These are phyloP conservation scores for Sisymbrium altissimum DNA, from an alignment of 345 rosid species.

Conservation along the genomic window DNA sequence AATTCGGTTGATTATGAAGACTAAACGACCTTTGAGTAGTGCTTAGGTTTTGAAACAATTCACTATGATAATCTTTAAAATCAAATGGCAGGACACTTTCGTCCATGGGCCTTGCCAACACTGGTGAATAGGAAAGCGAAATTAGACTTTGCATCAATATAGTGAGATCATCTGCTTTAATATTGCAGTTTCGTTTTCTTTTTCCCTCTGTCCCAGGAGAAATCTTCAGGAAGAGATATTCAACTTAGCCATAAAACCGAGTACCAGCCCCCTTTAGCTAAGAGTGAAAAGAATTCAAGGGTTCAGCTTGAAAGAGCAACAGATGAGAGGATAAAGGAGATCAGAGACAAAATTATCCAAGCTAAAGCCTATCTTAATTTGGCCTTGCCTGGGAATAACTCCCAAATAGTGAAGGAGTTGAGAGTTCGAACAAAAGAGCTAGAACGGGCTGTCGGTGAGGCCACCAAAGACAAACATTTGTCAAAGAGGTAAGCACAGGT, in stretches of 20 bases:
- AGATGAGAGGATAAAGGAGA: conserved; percentile 64
- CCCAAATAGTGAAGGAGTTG: conserved; percentile 76
- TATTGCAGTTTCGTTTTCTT: neutral
- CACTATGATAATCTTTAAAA: neutral
- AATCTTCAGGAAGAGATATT: conserved; percentile 22
- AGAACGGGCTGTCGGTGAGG: conserved; percentile 60
- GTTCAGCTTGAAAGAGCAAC: conserved; percentile 22
- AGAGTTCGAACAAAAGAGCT: conserved; percentile 68
- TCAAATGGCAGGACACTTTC: neutral
- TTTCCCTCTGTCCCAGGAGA: conserved; percentile 42
- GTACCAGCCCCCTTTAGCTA: conserved; percentile 28
- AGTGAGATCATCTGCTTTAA: neutral
- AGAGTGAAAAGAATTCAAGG: conserved; percentile 43
- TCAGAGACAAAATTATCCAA: conserved; percentile 78
- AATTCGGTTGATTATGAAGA: neutral
- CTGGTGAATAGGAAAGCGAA: neutral
- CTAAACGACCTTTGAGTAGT: neutral
- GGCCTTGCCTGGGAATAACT: conserved; percentile 58
- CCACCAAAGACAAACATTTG: conserved; percentile 63
- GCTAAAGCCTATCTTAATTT: conserved; percentile 70
- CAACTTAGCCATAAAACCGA: conserved; percentile 32
- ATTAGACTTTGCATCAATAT: neutral
- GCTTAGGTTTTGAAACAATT: conserved; percentile 10
- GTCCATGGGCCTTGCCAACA: neutral
- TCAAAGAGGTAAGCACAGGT: conserved; percentile 59